Base-by-base conservation (phyloP, 2,329 filamentous ascomycete species). In the Beauveria caledonica region DNA sequence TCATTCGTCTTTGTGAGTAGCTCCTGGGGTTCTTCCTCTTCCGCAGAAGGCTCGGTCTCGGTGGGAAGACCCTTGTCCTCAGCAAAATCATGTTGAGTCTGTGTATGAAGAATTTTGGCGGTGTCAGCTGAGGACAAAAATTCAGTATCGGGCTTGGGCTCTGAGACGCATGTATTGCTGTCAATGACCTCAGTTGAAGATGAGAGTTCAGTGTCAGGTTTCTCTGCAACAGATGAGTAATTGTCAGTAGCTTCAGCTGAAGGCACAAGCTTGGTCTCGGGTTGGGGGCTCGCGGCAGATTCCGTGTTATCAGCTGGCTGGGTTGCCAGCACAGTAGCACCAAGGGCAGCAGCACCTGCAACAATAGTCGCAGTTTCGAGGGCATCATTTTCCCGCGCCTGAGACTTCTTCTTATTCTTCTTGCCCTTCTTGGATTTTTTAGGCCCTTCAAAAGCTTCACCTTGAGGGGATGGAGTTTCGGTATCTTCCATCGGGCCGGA, bases 381-480 rank as follows among this genome's bases (percentile, higher is more conserved):
- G 5, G 25, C 33, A 19, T 53, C 51, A 27, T 52, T 51, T 23
- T 63, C 63, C 56, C 44, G 60, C 7, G 61, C 49, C 17, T 33
- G 54, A 15, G 56, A 48, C 21, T 58, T 62, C 55, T 62, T 64
- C 62, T 63, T 64, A 23, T 60, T 61, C 62, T 70, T 69, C 61
- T 69, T 60, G 48, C 45, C 57, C 42, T 65, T 67, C 60, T 69
- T 68, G 10, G 67, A 60, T 36, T 62, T 63, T 36, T 61, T 60
- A 2, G 54, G 48, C 15, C 39, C 51, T 25, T 60, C 56, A 29
- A 60, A 42, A 11, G 23, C 44, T 11, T 62, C 42, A n/a, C 48
- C 51, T 25, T 39, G 29, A 39, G 59, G 49, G 33, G 50, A 39
- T 54, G 19, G 21, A 60, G 40, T 49, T n/a, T 58, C 33, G 3